Conservation (phyloP, 208 protist genomes). For the Tritrichomonas foetus region DNA sequence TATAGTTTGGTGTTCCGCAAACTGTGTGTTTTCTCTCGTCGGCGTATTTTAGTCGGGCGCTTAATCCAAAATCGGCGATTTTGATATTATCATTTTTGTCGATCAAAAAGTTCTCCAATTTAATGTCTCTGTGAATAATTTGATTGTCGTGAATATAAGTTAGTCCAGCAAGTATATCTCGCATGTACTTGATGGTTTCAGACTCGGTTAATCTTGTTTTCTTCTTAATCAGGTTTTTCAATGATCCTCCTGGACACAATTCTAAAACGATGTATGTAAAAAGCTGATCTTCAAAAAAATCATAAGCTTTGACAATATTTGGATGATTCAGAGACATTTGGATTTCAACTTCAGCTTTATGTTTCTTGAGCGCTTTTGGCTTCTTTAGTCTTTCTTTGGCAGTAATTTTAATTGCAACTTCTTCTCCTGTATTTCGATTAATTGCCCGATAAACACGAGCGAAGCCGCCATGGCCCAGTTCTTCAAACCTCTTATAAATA, state of each 20-base stretch:
- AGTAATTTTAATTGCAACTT: constrained; percentile 85
- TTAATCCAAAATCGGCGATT: constrained; percentile 85
- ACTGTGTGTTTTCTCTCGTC: constrained; percentile 73
- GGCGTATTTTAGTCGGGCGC: constrained; percentile 72
- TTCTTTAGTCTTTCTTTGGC: constrained; percentile 59
- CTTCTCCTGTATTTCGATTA: neutral
- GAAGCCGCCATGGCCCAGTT: neutral
- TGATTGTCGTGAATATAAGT: constrained; percentile 36
- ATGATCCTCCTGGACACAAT: neutral
- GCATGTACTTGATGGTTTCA: neutral
- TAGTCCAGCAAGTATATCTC: constrained; percentile 4
- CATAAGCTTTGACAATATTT: neutral
- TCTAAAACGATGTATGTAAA: neutral
- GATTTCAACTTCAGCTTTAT: constrained; percentile 85
- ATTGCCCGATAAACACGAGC: neutral
- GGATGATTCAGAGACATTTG: constrained; percentile 71
- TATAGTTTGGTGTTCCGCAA: constrained; percentile 41
- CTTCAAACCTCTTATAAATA: neutral
- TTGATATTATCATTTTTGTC: constrained; percentile 73
- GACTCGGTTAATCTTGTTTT: neutral
- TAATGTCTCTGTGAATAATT: constrained; percentile 91
- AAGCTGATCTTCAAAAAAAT: neutral
- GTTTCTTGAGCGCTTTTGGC: constrained; percentile 42
- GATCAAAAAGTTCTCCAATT: constrained; percentile 88
- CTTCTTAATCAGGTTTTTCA: neutral